Percentiles rank a stretch among this genome's conserved stretches.
These are phyloP conservation scores for Leishmania amazonensis DNA, from an alignment of 208 protist species.

Conservation along the genomic window DNA sequence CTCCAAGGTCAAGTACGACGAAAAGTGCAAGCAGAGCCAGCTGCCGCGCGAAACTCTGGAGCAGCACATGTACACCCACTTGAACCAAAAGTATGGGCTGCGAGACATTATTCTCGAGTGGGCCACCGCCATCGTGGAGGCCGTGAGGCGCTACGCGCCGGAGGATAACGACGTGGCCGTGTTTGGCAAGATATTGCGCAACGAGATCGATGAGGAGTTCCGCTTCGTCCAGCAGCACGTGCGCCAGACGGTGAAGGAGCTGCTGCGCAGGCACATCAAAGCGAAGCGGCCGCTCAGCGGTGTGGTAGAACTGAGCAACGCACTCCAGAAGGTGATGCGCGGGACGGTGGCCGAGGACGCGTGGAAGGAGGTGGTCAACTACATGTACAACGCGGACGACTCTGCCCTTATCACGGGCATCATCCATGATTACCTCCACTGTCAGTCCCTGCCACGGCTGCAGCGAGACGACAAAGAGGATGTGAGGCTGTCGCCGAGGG, in stretches of 20 bases:
- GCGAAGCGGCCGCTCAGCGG: conserved; percentile 48
- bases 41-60: conserved; percentile 92
- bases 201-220: conserved; percentile 94
- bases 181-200: conserved; percentile 90
- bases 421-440: conserved; percentile 58
- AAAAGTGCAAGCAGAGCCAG: conserved; percentile 69
- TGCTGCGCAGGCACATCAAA: conserved; percentile 75
- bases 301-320: conserved; percentile 50
- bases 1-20: conserved; percentile 89
- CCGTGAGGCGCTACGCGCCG: conserved; percentile 62
- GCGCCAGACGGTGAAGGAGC: conserved; percentile 79
- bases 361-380: conserved; percentile 85
- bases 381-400: conserved; percentile 90
- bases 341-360: conserved; percentile 68
- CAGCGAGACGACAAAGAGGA: conserved; percentile 24
- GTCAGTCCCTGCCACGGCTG: conserved; percentile 29
- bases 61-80: conserved; percentile 93
- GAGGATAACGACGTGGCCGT: conserved; percentile 91
- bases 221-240: conserved; percentile 87
- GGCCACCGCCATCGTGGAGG: conserved; percentile 72
- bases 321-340: conserved; percentile 57
- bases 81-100: conserved; percentile 91
- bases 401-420: conserved; percentile 60
- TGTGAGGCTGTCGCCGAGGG: conserved; percentile 10
- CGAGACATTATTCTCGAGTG: conserved; percentile 86